phyloP scores from a whole-genome alignment of 306 rosid genomes.

The Carpinus fangiana region DNA sequence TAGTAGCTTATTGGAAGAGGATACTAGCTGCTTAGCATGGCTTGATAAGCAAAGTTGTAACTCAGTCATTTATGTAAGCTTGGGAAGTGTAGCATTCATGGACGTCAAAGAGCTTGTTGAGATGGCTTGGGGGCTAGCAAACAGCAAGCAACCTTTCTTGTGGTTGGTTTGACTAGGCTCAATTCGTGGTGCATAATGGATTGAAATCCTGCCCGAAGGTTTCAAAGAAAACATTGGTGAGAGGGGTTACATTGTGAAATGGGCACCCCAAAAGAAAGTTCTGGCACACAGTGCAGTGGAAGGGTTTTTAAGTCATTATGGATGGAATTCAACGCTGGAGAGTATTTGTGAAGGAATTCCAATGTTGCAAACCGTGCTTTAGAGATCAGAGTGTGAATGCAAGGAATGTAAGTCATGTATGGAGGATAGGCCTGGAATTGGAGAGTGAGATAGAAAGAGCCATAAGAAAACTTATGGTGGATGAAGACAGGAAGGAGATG shows the following conservation, averaged over 20 bases:
- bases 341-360: conserved; percentile 46
- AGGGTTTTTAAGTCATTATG: conserved; percentile 55
- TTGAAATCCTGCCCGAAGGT: conserved; percentile 18
- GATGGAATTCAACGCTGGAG: conserved; percentile 51
- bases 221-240: conserved; percentile 10
- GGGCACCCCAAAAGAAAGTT: conserved; percentile 50
- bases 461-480: not conserved
- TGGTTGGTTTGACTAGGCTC: conserved; percentile 38
- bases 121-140: conserved; percentile 52
- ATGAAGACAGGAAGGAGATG: conserved; percentile 5
- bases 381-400: conserved; percentile 47
- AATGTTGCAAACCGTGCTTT: conserved; percentile 38
- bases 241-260: conserved; percentile 39
- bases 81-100: conserved; percentile 52
- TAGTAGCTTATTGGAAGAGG: conserved; percentile 30
- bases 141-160: conserved; percentile 44
- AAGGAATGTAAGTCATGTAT: conserved; percentile 35
- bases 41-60: conserved; percentile 22
- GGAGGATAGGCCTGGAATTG: conserved; percentile 34
- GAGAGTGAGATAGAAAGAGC: not conserved
- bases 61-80: conserved; percentile 36
- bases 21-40: conserved; percentile 27
- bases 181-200: conserved; percentile 22
- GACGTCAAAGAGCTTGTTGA: conserved; percentile 39
- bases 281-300: conserved; percentile 39